Evolutionary conservation across 148 eudicot genomes (phyloP).

Genomic region (Euryodendron excelsum): DNA sequence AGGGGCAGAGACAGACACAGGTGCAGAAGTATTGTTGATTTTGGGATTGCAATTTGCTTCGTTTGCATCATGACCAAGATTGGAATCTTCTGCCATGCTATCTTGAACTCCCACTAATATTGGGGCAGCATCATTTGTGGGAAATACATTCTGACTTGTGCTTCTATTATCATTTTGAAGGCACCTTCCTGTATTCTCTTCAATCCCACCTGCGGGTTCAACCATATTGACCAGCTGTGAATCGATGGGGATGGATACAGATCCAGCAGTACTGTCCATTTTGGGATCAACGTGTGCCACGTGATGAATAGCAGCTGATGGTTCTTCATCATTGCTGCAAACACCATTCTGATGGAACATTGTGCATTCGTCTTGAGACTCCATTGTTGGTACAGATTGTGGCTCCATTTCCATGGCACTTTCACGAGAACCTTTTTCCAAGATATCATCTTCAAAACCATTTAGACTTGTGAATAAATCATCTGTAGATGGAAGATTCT

Average conservation of each 20-base stretch:
- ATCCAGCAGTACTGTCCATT: background rate
- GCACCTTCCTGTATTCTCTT: background rate
- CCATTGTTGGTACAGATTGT: background rate
- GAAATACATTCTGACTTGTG: background rate
- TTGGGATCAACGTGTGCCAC: background rate
- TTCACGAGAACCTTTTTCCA: slow-evolving; percentile 17
- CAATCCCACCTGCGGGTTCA: slow-evolving; percentile 7
- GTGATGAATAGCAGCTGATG: background rate
- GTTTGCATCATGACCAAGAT: background rate
- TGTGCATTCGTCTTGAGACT: background rate
- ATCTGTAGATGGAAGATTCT: slow-evolving; percentile 27
- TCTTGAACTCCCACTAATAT: background rate
- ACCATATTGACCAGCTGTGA: background rate
- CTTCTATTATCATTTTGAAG: background rate
- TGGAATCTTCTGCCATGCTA: background rate
- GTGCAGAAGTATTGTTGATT: background rate
- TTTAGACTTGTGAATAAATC: slow-evolving; percentile 23
- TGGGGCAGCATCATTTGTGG: background rate
- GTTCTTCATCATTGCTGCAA: background rate
- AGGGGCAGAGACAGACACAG: background rate
- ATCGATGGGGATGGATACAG: background rate
- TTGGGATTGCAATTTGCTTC: background rate
- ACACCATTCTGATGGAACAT: background rate
- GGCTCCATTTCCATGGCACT: slow-evolving; percentile 27
- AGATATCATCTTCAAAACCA: slow-evolving; percentile 19